Evolutionary conservation across 257 asterid species (phyloP).

Genomic region (Thymus quinquecostatus): DNA sequence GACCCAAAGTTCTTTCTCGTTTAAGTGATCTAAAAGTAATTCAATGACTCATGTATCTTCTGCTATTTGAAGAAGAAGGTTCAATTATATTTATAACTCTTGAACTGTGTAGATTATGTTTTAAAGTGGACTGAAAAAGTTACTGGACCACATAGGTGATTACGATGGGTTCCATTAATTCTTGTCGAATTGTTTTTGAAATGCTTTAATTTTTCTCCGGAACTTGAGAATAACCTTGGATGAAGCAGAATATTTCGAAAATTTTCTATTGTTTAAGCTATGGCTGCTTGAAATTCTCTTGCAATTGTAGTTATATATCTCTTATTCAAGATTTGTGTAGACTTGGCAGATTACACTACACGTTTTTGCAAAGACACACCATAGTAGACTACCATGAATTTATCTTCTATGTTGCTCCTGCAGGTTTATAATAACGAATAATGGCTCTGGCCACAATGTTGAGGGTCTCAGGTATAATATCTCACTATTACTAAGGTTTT

Average conservation of each 20-base stretch:
- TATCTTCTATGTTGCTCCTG: constrained; percentile 25
- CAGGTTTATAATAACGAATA: constrained; percentile 90
- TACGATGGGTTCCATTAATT: not conserved
- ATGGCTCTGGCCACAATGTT: constrained; percentile 81
- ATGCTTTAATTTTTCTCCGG: not conserved
- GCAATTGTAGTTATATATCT: not conserved
- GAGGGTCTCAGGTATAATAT: constrained; percentile 70
- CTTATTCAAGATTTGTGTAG: not conserved
- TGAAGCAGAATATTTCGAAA: not conserved
- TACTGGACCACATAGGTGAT: not conserved
- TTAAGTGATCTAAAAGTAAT: not conserved
- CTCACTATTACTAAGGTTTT: not conserved
- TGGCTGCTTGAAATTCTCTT: not conserved
- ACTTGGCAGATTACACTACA: not conserved
- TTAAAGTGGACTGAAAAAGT: not conserved
- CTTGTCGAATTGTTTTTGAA: not conserved
- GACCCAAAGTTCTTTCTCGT: not conserved
- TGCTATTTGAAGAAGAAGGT: not conserved
- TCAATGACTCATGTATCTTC: not conserved
- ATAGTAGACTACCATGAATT: not conserved
- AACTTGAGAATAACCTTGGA: not conserved
- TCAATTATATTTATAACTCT: not conserved
- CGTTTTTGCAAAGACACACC: not conserved
- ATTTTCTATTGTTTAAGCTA: not conserved
- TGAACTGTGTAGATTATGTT: not conserved